These are phyloP conservation scores for Pyrenula massariospora DNA, from an alignment of 495 filamentous ascomycete genomes.

Conservation along the genomic window DNA sequence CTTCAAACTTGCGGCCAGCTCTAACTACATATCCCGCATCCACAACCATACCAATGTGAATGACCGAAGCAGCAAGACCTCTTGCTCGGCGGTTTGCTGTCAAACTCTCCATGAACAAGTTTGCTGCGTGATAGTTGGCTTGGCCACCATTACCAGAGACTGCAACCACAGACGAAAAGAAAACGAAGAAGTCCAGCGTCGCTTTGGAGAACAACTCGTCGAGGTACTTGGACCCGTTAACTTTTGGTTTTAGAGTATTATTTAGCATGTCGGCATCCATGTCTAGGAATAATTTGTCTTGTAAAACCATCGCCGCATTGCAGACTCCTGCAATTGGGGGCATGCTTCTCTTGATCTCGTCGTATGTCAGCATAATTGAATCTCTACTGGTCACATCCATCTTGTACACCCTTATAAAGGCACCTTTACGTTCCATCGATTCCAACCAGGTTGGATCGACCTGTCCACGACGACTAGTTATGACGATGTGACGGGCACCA, in stretches of 20 bases:
- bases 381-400: too few relatives aligned
- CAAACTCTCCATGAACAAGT: slow-evolving; percentile 33
- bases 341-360: not conserved
- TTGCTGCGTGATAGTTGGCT: slow-evolving; percentile 46
- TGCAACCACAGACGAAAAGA: slow-evolving; percentile 40
- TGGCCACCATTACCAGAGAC: slow-evolving; percentile 44
- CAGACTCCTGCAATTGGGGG: not conserved
- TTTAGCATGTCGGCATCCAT: slow-evolving; percentile 1
- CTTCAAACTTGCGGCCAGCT: slow-evolving; percentile 7
- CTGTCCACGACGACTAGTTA: slow-evolving; percentile 15
- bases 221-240: slow-evolving; percentile 15
- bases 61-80: slow-evolving; percentile 9
- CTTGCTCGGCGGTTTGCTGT: slow-evolving; percentile 9
- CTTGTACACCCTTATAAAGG: too few relatives aligned
- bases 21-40: slow-evolving; percentile 11
- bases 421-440: slow-evolving; percentile 5
- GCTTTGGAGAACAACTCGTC: slow-evolving; percentile 15
- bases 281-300: slow-evolving; percentile 8
- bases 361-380: too few relatives aligned
- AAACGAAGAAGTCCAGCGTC: slow-evolving; percentile 49
- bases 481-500: not conserved
- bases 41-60: slow-evolving; percentile 18
- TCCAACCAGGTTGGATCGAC: slow-evolving; percentile 31
- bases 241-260: slow-evolving; percentile 7
- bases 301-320: slow-evolving; percentile 14